A percentile compares a stretch with the other conserved stretches of the same genome.
Evolutionary conservation across 768 basidiomycete species (phyloP).

Genomic region (Hygrophorus pudorinus): DNA sequence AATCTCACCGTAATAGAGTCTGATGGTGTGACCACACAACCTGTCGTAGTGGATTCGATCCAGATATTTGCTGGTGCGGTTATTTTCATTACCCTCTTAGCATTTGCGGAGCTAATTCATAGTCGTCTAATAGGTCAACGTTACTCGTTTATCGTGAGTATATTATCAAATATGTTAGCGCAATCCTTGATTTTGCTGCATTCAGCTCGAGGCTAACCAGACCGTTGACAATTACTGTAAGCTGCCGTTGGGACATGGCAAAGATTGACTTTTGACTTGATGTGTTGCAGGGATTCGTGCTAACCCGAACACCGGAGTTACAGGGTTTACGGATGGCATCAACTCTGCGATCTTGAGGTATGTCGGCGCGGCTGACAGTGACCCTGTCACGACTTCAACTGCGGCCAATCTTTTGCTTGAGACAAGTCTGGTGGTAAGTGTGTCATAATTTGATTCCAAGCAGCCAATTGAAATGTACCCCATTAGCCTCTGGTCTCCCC

Average conservation of each 20-base stretch:
- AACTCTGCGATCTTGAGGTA: slow-evolving; percentile 50
- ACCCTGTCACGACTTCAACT: slow-evolving; percentile 24
- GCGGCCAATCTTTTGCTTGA: slow-evolving; percentile 21
- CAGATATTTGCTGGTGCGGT: slow-evolving; percentile 23
- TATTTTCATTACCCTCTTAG: too few species aligned
- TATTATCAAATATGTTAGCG: background rate
- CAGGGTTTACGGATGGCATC: slow-evolving; percentile 28
- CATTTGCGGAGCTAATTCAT: background rate
- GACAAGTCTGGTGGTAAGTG: slow-evolving; percentile 9
- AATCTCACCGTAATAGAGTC: slow-evolving; percentile 30
- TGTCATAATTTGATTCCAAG: too few species aligned
- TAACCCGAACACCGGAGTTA: slow-evolving; percentile 16
- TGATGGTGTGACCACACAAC: slow-evolving; percentile 27
- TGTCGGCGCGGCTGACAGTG: slow-evolving; percentile 23
- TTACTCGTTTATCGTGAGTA: slow-evolving; percentile 27
- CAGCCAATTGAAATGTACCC: background rate
- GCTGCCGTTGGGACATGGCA: background rate
- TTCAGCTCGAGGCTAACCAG: slow-evolving; percentile 21
- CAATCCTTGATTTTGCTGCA: background rate
- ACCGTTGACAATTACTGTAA: slow-evolving; percentile 30
- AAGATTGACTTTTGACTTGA: background rate
- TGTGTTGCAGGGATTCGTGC: slow-evolving; percentile 22
- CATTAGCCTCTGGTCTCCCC: too few species aligned
- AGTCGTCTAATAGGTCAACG: slow-evolving; percentile 17
- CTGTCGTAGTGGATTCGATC: slow-evolving; percentile 26